Evolutionary conservation across 225 moss, liverwort and hornwort species (phyloP).

Genomic region (Asterella californica): DNA sequence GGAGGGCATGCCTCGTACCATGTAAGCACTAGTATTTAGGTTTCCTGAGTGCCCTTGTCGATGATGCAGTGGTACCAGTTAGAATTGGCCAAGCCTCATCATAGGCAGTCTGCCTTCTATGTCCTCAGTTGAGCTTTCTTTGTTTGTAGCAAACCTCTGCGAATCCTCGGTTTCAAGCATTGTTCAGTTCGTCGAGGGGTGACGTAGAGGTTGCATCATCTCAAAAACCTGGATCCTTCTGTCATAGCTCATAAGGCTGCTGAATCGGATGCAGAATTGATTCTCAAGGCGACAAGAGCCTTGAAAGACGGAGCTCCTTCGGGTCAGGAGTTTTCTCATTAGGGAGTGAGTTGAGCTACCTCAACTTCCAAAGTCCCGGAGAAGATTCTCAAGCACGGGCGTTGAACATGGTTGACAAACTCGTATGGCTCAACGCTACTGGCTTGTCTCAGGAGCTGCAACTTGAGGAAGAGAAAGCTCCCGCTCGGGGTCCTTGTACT

Average conservation of each 20-base stretch:
- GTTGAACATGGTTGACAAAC: slow-evolving; percentile 91
- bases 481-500: slow-evolving; percentile 41
- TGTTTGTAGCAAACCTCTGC: neutral
- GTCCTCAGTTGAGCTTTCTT: neutral
- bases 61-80: neutral
- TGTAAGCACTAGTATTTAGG: slow-evolving; percentile 24
- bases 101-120: neutral
- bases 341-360: slow-evolving; percentile 70
- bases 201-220: neutral
- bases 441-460: slow-evolving; percentile 54
- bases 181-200: neutral
- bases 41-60: neutral
- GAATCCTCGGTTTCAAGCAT: neutral
- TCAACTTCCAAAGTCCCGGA: slow-evolving; percentile 83
- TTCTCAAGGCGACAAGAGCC: slow-evolving; percentile 22
- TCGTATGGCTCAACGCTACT: slow-evolving; percentile 79
- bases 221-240: neutral
- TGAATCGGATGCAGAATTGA: slow-evolving; percentile 28
- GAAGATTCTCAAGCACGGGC: slow-evolving; percentile 89
- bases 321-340: slow-evolving; percentile 60
- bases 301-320: slow-evolving; percentile 58
- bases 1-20: slow-evolving; percentile 17
- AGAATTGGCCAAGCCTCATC: neutral
- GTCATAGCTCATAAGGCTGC: neutral
- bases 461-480: slow-evolving; percentile 54